Evolutionary conservation across 768 basidiomycete species (phyloP).

Genomic region (Hericium erinaceus): DNA sequence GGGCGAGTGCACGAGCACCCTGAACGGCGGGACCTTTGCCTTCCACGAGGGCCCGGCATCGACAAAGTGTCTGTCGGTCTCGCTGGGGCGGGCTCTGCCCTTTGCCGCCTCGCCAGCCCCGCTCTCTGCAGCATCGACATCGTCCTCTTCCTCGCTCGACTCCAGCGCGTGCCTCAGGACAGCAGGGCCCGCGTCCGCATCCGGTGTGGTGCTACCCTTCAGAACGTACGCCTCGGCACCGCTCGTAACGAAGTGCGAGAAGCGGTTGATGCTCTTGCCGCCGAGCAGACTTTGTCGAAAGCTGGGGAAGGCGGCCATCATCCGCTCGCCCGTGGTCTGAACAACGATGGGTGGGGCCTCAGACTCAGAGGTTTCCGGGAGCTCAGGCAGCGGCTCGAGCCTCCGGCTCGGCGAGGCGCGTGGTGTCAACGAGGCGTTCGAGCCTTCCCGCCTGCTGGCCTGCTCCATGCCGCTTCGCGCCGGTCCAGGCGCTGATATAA

Average conservation of each 20-base stretch:
- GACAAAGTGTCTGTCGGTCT: slow-evolving; percentile 63
- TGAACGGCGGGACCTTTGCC: slow-evolving; percentile 62
- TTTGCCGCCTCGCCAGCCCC: slow-evolving; percentile 19
- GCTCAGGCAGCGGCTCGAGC: slow-evolving; percentile 15
- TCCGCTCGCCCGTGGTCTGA: slow-evolving; percentile 65
- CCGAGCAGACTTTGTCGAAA: slow-evolving; percentile 65
- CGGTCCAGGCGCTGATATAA: slow-evolving; percentile 40
- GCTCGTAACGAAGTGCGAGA: slow-evolving; percentile 78
- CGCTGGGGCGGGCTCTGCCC: slow-evolving; percentile 18
- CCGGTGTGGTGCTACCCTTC: slow-evolving; percentile 40
- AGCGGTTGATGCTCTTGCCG: slow-evolving; percentile 74
- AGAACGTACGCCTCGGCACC: slow-evolving; percentile 80
- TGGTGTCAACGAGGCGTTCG: slow-evolving; percentile 42
- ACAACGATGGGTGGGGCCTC: slow-evolving; percentile 37
- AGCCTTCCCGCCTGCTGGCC: slow-evolving; percentile 26
- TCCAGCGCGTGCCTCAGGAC: slow-evolving; percentile 14
- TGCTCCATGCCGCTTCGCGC: slow-evolving; percentile 21
- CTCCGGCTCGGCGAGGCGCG: slow-evolving; percentile 25
- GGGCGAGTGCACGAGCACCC: slow-evolving; percentile 70
- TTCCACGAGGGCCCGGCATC: slow-evolving; percentile 68
- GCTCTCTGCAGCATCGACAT: slow-evolving; percentile 26
- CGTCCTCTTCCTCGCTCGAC: slow-evolving; percentile 28
- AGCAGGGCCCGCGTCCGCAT: slow-evolving; percentile 14
- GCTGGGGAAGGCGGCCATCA: slow-evolving; percentile 42
- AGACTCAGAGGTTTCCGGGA: background rate